phyloP scores from a whole-genome alignment of 345 rosid species.

The Salix udensis region DNA sequence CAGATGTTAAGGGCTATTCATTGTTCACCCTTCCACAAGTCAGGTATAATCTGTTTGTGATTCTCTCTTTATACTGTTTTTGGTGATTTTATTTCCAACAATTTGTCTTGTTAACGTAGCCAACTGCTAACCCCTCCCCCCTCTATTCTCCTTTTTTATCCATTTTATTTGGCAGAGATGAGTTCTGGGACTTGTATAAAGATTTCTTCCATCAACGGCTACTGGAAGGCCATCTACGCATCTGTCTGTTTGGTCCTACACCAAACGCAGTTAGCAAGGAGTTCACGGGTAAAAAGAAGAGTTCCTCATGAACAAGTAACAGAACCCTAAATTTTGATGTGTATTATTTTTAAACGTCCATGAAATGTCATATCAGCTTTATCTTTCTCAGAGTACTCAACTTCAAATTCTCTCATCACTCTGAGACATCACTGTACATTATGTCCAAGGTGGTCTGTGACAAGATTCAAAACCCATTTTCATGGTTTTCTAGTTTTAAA shows the following conservation, averaged over 20 bases:
- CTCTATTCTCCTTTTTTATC: not conserved
- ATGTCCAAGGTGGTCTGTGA: no score
- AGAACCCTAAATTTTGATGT: not conserved
- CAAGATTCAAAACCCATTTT: no score
- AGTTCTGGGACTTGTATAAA: constrained; percentile 85
- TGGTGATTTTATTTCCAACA: not conserved
- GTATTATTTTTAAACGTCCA: not conserved
- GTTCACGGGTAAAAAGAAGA: constrained; percentile 32
- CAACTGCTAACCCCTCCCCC: no score
- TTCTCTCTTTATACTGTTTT: not conserved
- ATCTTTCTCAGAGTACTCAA: not conserved
- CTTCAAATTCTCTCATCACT: not conserved
- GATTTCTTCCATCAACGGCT: constrained; percentile 59
- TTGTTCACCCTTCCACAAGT: constrained; percentile 84
- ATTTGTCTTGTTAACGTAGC: not conserved
- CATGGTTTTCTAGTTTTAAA: no score
- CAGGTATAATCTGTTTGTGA: constrained; percentile 41
- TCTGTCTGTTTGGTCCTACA: constrained; percentile 67
- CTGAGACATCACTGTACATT: no score
- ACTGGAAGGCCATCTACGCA: constrained; percentile 45
- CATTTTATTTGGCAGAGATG: constrained; percentile 52
- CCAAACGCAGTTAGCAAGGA: constrained; percentile 24
- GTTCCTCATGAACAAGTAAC: constrained; percentile 11
- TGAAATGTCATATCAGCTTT: not conserved
- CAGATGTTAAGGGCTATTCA: constrained; percentile 76